Conservation (phyloP, 768 basidiomycete species). For the Tulasnella sp. region DNA sequence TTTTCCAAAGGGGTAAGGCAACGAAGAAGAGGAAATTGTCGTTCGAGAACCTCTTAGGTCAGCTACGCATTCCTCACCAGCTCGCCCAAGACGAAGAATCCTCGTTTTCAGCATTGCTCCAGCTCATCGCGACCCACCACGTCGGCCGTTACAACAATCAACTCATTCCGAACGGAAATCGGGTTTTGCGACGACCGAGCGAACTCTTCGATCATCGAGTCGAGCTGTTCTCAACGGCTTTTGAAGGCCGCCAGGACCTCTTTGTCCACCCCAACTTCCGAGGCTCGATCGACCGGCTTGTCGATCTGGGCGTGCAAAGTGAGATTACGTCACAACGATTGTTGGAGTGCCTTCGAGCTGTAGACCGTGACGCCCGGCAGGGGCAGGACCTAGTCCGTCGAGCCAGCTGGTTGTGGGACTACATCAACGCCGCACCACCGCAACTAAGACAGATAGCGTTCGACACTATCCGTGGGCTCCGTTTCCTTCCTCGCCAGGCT, state of each 20-base stretch:
- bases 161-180: conserved; percentile 14
- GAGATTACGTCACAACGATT: neutral
- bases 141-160: neutral
- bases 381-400: neutral
- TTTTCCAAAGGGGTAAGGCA: neutral
- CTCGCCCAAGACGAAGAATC: neutral
- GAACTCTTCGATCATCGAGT: conserved; percentile 25
- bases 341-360: neutral
- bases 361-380: neutral
- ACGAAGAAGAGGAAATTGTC: neutral
- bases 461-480: neutral
- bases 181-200: conserved; percentile 7
- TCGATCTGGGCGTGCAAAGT: neutral
- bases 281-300: neutral
- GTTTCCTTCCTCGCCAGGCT: neutral
- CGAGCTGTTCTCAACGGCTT: neutral
- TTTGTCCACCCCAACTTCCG: conserved; percentile 22
- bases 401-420: neutral
- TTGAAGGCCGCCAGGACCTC: neutral
- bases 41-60: neutral
- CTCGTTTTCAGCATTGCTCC: neutral
- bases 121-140: neutral
- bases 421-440: neutral
- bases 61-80: neutral
- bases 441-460: neutral